A percentile compares a stretch with the other conserved stretches of the same genome.
Conservation (phyloP, 306 rosid species). For the Urtica urens region DNA sequence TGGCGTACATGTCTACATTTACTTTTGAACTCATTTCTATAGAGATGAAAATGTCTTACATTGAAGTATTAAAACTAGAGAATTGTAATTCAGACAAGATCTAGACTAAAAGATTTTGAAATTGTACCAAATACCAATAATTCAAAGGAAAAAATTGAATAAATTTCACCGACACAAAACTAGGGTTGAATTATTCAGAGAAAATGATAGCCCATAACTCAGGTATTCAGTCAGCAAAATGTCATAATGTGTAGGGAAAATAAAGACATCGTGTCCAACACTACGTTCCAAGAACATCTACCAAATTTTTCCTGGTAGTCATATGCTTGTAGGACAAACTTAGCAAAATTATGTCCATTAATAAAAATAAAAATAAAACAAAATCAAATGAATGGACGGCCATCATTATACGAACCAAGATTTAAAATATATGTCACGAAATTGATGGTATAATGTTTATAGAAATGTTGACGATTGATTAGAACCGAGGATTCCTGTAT, state of each 20-base stretch:
- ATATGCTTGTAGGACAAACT: constrained; percentile 18
- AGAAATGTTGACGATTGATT: too few species aligned
- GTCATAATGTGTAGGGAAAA: background rate
- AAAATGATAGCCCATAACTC: background rate
- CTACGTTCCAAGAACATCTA: constrained; percentile 16
- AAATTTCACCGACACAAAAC: constrained; percentile 31
- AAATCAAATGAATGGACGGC: too few species aligned
- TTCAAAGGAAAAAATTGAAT: background rate
- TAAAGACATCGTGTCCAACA: constrained; percentile 8
- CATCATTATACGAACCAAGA: too few species aligned
- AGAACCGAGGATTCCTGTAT: too few species aligned
- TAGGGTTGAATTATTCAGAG: background rate
- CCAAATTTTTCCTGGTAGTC: constrained; percentile 20
- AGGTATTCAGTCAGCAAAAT: background rate
- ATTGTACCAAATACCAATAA: background rate
- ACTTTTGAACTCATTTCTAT: background rate
- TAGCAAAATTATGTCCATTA: background rate
- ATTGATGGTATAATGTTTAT: too few species aligned
- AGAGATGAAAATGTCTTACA: background rate
- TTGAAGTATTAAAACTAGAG: background rate
- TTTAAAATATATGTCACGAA: too few species aligned
- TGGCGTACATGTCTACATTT: too few species aligned
- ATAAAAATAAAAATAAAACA: background rate
- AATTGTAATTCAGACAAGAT: background rate
- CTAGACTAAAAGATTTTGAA: background rate